Conservation (phyloP, 257 asterid genomes). For the Schizonepeta tenuifolia region DNA sequence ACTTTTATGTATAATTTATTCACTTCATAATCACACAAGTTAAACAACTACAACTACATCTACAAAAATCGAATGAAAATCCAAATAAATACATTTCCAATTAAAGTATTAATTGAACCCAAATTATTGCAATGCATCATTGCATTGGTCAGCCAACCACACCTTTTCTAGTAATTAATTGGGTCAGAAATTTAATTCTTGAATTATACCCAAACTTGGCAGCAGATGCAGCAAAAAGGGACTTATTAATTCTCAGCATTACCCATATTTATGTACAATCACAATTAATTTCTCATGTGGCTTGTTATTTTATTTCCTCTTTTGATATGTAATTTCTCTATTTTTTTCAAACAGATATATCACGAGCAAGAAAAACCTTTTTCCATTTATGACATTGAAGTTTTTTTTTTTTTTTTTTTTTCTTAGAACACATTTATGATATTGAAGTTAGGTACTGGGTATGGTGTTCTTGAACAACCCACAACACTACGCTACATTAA, state of each 20-base stretch:
- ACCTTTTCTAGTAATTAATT: slow-evolving; percentile 10
- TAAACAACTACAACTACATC: neutral
- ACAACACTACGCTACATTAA: too few relatives aligned
- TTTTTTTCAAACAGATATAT: neutral
- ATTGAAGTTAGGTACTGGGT: neutral
- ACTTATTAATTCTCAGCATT: neutral
- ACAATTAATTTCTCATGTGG: neutral
- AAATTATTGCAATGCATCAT: slow-evolving; percentile 4
- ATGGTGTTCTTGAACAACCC: neutral
- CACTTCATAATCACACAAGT: neutral
- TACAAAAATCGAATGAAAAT: neutral
- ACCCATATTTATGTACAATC: neutral
- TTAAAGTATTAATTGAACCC: neutral
- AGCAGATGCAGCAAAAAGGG: neutral
- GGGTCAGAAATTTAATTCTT: neutral
- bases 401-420: too few relatives aligned
- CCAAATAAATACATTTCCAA: neutral
- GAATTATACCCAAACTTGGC: neutral
- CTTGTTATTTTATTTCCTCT: neutral
- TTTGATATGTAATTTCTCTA: neutral
- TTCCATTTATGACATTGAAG: neutral
- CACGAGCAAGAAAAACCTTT: neutral
- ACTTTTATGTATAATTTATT: too few relatives aligned
- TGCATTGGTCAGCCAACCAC: slow-evolving; percentile 19
- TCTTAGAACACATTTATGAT: too few relatives aligned